phyloP scores from a whole-genome alignment of 768 basidiomycete species.

The Mycena leptocephala region DNA sequence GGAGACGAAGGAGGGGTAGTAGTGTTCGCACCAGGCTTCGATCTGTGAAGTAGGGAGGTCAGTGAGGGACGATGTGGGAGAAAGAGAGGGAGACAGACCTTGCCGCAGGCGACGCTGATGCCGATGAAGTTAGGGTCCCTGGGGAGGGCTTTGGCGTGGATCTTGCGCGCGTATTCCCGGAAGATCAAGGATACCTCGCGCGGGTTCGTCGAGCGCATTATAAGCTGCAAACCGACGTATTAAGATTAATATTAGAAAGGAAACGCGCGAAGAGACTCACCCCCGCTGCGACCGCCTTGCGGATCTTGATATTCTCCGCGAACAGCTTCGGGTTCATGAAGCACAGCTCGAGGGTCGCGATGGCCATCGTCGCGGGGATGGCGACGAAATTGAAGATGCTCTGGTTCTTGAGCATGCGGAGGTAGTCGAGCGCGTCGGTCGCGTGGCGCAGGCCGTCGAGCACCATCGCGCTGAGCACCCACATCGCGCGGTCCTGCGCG shows the following conservation, averaged over 20 bases:
- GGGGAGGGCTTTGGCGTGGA: constrained; percentile 85
- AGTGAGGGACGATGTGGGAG: constrained; percentile 3
- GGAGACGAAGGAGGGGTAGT: constrained; percentile 93
- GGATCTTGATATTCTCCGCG: constrained; percentile 93
- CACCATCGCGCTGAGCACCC: constrained; percentile 91
- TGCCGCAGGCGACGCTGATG: constrained; percentile 87
- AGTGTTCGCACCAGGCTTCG: constrained; percentile 94
- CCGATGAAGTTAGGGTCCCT: constrained; percentile 91
- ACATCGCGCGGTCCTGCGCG: constrained; percentile 74
- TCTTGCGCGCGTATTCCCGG: constrained; percentile 84
- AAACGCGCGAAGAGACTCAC: constrained; percentile 68
- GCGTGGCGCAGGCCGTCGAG: constrained; percentile 90
- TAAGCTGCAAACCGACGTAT: constrained; percentile 81
- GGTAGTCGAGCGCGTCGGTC: constrained; percentile 91
- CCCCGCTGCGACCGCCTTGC: constrained; percentile 89
- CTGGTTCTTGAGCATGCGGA: constrained; percentile 90
- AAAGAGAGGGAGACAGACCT: constrained; percentile 58
- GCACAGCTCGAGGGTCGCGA: constrained; percentile 92
- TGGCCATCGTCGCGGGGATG: constrained; percentile 92
- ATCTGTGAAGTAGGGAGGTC: constrained; percentile 64
- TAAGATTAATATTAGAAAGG: neutral
- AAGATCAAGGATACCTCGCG: constrained; percentile 93
- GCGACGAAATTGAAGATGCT: constrained; percentile 97
- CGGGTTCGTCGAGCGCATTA: constrained; percentile 93
- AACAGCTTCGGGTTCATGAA: constrained; percentile 95